Conservation (phyloP, 306 rosid genomes). For the Dicorynia guianensis region DNA sequence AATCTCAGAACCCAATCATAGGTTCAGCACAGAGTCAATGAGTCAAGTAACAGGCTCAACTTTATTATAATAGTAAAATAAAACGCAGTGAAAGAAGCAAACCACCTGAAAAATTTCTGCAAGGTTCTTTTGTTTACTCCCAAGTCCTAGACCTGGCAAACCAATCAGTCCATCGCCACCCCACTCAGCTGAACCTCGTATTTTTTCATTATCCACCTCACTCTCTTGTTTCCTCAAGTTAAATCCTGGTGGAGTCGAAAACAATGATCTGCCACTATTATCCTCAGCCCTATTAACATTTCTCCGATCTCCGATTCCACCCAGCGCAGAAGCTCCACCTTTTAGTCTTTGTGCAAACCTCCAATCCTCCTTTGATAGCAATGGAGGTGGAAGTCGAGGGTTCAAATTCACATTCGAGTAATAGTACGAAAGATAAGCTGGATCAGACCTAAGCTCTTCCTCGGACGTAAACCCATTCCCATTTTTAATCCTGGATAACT, state of each 20-base stretch:
- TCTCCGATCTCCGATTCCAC: constrained; percentile 92
- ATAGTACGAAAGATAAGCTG: constrained; percentile 78
- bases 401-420: constrained; percentile 84
- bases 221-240: constrained; percentile 64
- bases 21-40: not conserved
- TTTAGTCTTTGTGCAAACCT: constrained; percentile 77
- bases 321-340: constrained; percentile 69
- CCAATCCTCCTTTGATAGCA: constrained; percentile 92
- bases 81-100: constrained; percentile 29
- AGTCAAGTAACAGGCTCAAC: not conserved
- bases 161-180: constrained; percentile 89
- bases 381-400: constrained; percentile 89
- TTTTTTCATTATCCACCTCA: constrained; percentile 61
- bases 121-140: constrained; percentile 82
- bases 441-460: constrained; percentile 95
- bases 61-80: not conserved
- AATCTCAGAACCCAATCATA: not conserved
- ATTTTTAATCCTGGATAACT: constrained; percentile 57
- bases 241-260: constrained; percentile 81
- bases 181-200: constrained; percentile 77
- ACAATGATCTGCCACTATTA: constrained; percentile 61
- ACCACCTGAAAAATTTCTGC: constrained; percentile 95
- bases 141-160: constrained; percentile 82
- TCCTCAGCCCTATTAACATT: constrained; percentile 64
- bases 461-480: constrained; percentile 76